Percentiles rank a stretch among this genome's conserved stretches.
These are phyloP conservation scores for Epichloe sibirici DNA, from an alignment of 2,329 filamentous ascomycete genomes.

Conservation along the genomic window DNA sequence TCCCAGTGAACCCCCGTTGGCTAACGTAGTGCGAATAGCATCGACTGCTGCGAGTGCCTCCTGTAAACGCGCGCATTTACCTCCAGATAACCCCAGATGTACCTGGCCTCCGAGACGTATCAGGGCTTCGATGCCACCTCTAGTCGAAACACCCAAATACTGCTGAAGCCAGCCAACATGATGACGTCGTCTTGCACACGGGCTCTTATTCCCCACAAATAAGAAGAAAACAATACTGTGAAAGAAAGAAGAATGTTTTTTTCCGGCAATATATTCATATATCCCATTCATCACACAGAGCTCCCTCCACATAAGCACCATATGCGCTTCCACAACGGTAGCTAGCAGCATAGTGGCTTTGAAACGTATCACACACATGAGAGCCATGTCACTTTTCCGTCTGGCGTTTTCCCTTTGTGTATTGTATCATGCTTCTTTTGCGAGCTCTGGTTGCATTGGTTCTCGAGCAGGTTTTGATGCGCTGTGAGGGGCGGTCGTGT, in stretches of 20 bases:
- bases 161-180: background rate
- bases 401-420: background rate
- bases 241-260: background rate
- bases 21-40: constrained; percentile 13
- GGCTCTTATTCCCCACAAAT: background rate
- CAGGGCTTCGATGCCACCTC: background rate
- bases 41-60: constrained; percentile 31
- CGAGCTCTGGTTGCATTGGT: background rate
- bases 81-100: background rate
- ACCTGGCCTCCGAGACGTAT: background rate
- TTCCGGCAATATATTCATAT: background rate
- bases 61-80: constrained; percentile 12
- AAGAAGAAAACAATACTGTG: background rate
- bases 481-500: background rate
- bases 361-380: background rate
- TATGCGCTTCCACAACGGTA: background rate
- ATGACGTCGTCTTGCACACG: background rate
- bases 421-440: background rate
- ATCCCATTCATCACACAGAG: background rate
- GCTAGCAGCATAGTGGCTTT: background rate
- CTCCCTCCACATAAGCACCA: background rate
- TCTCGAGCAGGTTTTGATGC: constrained; percentile 1
- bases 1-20: background rate
- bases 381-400: background rate
- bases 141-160: background rate